Evolutionary conservation across 306 rosid species (phyloP).

Genomic region (Ormosia semicastrata): DNA sequence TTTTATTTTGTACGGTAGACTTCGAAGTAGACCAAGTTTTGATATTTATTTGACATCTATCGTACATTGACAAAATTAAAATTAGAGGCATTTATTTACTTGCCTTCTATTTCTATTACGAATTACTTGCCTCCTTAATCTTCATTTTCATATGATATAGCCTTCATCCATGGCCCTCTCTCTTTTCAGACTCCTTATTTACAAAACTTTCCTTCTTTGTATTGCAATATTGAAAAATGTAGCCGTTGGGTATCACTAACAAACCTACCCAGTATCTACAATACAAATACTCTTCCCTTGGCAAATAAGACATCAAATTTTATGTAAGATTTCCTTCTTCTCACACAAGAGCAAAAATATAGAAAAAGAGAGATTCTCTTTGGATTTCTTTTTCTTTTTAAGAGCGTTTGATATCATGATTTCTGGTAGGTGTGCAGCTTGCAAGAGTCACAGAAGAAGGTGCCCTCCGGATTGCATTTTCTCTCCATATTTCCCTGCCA

Average conservation of each 20-base stretch:
- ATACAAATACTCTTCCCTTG: conserved; percentile 1
- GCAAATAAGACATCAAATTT: conserved; percentile 9
- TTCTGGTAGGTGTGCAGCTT: conserved; percentile 64
- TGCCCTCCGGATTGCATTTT: conserved; percentile 75
- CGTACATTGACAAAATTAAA: neutral
- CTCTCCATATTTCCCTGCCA: conserved; percentile 66
- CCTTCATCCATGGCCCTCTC: neutral
- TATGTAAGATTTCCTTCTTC: conserved; percentile 30
- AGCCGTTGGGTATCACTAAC: conserved; percentile 38
- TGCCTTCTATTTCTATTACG: neutral
- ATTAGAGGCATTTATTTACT: neutral
- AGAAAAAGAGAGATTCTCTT: conserved; percentile 11
- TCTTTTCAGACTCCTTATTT: neutral
- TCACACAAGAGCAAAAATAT: neutral
- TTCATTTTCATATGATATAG: neutral
- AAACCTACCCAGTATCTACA: neutral
- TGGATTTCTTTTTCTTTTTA: conserved; percentile 20
- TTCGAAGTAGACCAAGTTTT: too few relatives aligned
- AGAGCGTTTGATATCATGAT: conserved; percentile 22
- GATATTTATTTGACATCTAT: neutral
- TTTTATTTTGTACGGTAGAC: too few relatives aligned
- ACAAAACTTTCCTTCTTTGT: conserved; percentile 15
- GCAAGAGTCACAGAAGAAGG: conserved; percentile 71
- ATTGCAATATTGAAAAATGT: conserved; percentile 3
- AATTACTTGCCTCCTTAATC: neutral